Conservation (phyloP, 2,329 filamentous ascomycete species). For the Nectriaceae sp. region DNA sequence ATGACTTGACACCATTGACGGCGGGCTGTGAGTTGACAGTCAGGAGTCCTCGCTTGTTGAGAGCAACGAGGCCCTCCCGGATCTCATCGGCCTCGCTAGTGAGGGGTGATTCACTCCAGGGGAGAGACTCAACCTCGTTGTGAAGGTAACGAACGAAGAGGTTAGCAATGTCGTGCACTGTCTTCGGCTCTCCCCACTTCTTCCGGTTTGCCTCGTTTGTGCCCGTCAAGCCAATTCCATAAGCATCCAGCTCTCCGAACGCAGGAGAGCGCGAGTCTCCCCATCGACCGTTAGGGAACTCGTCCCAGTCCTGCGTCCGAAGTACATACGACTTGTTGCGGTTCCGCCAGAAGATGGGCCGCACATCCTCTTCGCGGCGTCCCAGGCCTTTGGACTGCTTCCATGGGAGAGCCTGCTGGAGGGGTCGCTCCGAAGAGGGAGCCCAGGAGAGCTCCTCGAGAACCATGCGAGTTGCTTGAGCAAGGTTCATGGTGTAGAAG, state of each 20-base stretch:
- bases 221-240: slow-evolving; percentile 90
- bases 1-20: slow-evolving; percentile 87
- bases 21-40: slow-evolving; percentile 98
- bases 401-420: slow-evolving; percentile 93
- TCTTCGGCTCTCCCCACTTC: slow-evolving; percentile 86
- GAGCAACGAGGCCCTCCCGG: slow-evolving; percentile 71
- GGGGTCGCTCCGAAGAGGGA: slow-evolving; percentile 74
- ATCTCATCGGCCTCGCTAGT: slow-evolving; percentile 80
- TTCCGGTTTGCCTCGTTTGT: slow-evolving; percentile 96
- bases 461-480: slow-evolving; percentile 90
- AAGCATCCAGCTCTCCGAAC: slow-evolving; percentile 92
- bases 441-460: slow-evolving; percentile 85
- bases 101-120: slow-evolving; percentile 92
- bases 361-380: slow-evolving; percentile 89
- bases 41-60: slow-evolving; percentile 85
- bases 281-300: slow-evolving; percentile 98
- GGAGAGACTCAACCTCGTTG: slow-evolving; percentile 77
- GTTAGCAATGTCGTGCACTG: slow-evolving; percentile 76
- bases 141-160: slow-evolving; percentile 86
- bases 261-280: slow-evolving; percentile 95
- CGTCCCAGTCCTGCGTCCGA: slow-evolving; percentile 97
- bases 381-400: slow-evolving; percentile 89
- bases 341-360: slow-evolving; percentile 98
- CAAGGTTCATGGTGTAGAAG: slow-evolving; percentile 99
- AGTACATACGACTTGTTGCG: slow-evolving; percentile 93